Evolutionary conservation across 202 grass and related monocot species (phyloP), one percentile per base, ranked within the genome.

Genomic region (Digitaria exilis): DNA sequence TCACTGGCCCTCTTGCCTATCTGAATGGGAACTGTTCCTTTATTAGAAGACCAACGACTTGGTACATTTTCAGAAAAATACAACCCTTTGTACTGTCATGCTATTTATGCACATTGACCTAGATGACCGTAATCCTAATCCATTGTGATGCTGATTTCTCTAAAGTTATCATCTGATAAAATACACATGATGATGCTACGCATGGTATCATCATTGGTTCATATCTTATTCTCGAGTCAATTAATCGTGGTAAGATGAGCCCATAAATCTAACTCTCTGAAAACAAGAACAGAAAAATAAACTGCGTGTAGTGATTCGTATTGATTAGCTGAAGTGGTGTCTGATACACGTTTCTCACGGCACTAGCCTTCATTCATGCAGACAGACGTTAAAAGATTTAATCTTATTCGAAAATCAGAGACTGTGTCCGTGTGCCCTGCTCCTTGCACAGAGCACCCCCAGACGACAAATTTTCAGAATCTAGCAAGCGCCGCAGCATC

Each of bases 371-470:
- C 37, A 39, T 39, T 39, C 37, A 37, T 37, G n/a, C 46, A 22
- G 17, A 75, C 46, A 22, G 17, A 75, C 10, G 19, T 24, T 51
- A 22, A 65, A n/a, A 41, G 29, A 73, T 19, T 39, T 44, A 78
- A 73, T 61, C 48, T 90, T 79, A 79, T 79, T 86, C 28, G 18
- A 18, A 4, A 75, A 82, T 81, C 54, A 41, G 64, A 66, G 34
- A 41, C n/a, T n/a, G n/a, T n/a, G n/a, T n/a, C n/a, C 50, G 44
- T 34, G 39, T 9, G 26, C 58, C 49, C 76, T 31, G 69, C 45
- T 73, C 2, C 56, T 80, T 43, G 28, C 51, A 18, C 2, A 73
- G 22, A 54, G 41, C 43, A 74, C 26, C 31, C 45, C 16, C 25
- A 5, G 18, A 31, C 24, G 24, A 42, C 22, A 32, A 26, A 66